phyloP scores from a whole-genome alignment of 2,329 filamentous ascomycete species.

The Cercospora canescens region DNA sequence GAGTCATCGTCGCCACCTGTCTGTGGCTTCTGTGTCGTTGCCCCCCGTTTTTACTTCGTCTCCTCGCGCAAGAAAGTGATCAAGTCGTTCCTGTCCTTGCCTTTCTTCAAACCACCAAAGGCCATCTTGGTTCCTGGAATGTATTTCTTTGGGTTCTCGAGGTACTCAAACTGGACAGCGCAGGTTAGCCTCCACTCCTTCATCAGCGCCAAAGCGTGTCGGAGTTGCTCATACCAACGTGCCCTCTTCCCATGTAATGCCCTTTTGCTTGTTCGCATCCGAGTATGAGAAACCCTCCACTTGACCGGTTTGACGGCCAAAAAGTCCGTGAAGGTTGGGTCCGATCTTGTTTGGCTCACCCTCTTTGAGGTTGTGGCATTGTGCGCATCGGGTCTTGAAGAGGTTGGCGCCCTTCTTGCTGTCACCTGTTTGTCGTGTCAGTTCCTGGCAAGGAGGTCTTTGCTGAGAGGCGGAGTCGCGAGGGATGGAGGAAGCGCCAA shows the following conservation, averaged over 20 bases:
- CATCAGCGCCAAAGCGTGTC: not conserved
- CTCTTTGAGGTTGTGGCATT: conserved; percentile 95
- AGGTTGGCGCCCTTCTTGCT: conserved; percentile 95
- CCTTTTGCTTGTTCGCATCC: conserved; percentile 99
- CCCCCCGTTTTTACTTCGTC: conserved; percentile 62
- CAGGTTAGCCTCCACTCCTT: conserved; percentile 13
- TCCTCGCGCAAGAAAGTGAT: conserved; percentile 79
- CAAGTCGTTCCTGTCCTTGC: conserved; percentile 97
- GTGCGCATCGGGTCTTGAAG: conserved; percentile 97
- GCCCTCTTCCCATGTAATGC: conserved; percentile 80
- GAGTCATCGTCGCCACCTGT: not conserved
- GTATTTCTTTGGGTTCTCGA: conserved; percentile 99
- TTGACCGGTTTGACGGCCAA: conserved; percentile 90
- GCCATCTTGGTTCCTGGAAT: conserved; percentile 99
- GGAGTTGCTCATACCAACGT: conserved; percentile 65
- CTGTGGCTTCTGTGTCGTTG: conserved; percentile 8
- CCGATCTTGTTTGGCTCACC: conserved; percentile 97
- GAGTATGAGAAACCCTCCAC: conserved; percentile 96
- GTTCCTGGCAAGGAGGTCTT: not conserved
- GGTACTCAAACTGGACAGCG: conserved; percentile 77
- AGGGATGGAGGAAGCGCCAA: not conserved
- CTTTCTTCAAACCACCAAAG: conserved; percentile 99
- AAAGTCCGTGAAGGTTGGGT: conserved; percentile 94
- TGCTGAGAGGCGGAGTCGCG: not conserved
- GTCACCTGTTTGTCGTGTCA: conserved; percentile 64